Percentiles rank a stretch among this genome's conserved stretches.
phyloP scores from a whole-genome alignment of 768 basidiomycete species.

The Scleroderma citrinum region DNA sequence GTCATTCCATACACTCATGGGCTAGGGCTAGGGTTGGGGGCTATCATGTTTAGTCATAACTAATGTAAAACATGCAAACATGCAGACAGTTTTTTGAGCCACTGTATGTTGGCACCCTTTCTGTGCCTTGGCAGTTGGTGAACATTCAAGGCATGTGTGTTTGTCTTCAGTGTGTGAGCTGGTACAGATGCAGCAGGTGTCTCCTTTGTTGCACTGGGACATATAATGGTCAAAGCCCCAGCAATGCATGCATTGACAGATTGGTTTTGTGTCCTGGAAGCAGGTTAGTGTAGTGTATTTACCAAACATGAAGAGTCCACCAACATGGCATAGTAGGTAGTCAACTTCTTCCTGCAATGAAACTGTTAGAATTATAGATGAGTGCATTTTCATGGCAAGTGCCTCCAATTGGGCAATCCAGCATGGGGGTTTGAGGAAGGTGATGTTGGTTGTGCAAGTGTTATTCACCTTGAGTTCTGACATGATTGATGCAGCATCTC shows the following conservation, averaged over 20 bases:
- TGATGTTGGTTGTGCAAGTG: too few relatives aligned
- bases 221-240: neutral
- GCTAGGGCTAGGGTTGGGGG: too few relatives aligned
- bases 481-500: too few relatives aligned
- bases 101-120: neutral
- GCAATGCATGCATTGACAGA: neutral
- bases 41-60: too few relatives aligned
- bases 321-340: neutral
- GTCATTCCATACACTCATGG: too few relatives aligned
- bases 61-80: too few relatives aligned
- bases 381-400: too few relatives aligned
- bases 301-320: neutral
- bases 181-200: neutral
- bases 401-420: too few relatives aligned
- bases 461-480: too few relatives aligned
- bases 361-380: too few relatives aligned
- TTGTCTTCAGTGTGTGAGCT: neutral
- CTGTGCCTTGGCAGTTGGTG: neutral
- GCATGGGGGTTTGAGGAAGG: too few relatives aligned
- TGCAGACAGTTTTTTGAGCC: too few relatives aligned
- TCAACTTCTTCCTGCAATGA: neutral
- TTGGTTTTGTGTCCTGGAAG: neutral
- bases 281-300: neutral
- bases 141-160: neutral
- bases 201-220: neutral